Conservation (phyloP, 2,329 filamentous ascomycete species). For the Cordyceps cicadae region DNA sequence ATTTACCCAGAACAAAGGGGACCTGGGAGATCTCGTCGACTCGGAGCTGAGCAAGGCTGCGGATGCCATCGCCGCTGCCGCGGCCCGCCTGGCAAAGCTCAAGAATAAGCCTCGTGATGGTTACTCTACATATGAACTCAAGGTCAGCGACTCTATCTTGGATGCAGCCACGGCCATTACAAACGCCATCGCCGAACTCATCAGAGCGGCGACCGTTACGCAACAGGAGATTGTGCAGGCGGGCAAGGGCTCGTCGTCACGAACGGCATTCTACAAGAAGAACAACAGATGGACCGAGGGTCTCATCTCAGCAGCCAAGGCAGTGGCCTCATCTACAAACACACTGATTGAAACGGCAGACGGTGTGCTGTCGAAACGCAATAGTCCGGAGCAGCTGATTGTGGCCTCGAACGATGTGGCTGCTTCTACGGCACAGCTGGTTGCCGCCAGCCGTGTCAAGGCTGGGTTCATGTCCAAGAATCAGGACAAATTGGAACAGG, state of each 20-base stretch:
- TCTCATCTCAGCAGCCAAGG: conserved; percentile 93
- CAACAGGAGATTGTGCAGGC: conserved; percentile 96
- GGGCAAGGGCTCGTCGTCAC: conserved; percentile 76
- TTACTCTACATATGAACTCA: conserved; percentile 92
- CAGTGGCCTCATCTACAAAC: conserved; percentile 87
- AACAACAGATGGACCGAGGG: conserved; percentile 99
- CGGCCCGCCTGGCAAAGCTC: conserved; percentile 79
- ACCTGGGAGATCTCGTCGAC: conserved; percentile 89
- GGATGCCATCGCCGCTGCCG: conserved; percentile 87
- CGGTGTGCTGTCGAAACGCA: conserved; percentile 83
- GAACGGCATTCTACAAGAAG: conserved; percentile 98
- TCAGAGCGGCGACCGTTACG: conserved; percentile 86
- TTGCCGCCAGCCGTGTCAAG: conserved; percentile 92
- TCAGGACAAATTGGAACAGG: conserved; percentile 82
- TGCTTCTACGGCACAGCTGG: conserved; percentile 90
- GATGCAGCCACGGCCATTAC: conserved; percentile 91
- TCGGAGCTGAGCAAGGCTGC: conserved; percentile 86
- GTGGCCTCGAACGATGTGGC: conserved; percentile 96
- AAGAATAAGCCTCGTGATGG: conserved; percentile 94
- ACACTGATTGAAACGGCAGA: conserved; percentile 96
- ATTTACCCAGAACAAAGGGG: conserved; percentile 69
- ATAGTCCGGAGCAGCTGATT: conserved; percentile 93
- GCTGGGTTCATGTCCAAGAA: conserved; percentile 97
- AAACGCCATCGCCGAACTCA: conserved; percentile 84
- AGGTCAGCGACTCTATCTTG: conserved; percentile 90